phyloP scores from a whole-genome alignment of 208 protist species.

The Leishmania tarentolae region DNA sequence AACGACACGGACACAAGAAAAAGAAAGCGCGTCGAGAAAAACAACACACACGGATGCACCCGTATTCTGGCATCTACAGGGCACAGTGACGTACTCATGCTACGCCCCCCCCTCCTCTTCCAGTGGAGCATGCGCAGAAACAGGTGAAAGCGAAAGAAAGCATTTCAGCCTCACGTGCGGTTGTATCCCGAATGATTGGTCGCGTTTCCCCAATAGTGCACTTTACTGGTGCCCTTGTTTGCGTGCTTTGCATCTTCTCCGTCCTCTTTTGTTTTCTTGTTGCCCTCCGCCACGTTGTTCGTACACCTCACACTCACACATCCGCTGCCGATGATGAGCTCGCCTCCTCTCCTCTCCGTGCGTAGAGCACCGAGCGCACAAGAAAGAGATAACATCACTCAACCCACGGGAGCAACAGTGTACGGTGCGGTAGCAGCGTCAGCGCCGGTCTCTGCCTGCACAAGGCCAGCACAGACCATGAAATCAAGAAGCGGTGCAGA shows the following conservation, averaged over 20 bases:
- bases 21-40: not conserved
- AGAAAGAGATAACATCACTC: constrained; percentile 1
- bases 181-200: not conserved
- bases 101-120: not conserved
- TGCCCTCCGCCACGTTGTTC: not conserved
- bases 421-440: not conserved
- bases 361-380: not conserved
- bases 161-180: not conserved
- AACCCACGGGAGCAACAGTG: not conserved
- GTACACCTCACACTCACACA: not conserved
- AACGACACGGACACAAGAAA: not conserved
- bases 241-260: not conserved
- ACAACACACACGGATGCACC: not conserved
- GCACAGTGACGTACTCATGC: not conserved
- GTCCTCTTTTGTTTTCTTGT: not conserved
- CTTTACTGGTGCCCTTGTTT: not conserved
- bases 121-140: not conserved
- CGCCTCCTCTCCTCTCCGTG: not conserved
- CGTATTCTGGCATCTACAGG: not conserved
- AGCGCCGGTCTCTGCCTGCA: not conserved
- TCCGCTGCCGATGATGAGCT: not conserved
- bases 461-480: constrained; percentile 39
- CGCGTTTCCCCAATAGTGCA: not conserved
- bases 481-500: constrained; percentile 41
- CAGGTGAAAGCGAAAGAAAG: not conserved